Base-by-base conservation (phyloP, 148 eudicot genomes). In the Chenopodium quinoa region DNA sequence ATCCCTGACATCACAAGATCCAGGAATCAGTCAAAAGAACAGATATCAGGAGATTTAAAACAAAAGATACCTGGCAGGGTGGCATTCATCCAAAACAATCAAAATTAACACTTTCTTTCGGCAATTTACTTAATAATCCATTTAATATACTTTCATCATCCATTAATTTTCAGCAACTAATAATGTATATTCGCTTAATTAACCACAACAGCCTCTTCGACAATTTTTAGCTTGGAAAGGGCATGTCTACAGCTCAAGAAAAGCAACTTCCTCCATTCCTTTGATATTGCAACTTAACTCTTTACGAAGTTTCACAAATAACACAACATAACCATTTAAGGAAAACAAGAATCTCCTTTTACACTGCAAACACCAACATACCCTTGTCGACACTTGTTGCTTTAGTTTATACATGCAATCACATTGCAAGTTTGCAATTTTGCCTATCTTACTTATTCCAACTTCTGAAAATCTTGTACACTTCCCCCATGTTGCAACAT, bases 1-100 rank as follows among this genome's bases (percentile, higher is more conserved):
- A 81, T 97, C 99, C 99, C 98, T 97, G 82, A 19, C 23, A 85
- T 76, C 67, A 48, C 72, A 77, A 27, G 13, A 77, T 76, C 74
- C 47, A 40, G 70, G 12, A 76, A 27, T 47, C 13, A 29, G 22
- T 48, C 37, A 10, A 68, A 56, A 75, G 13, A 69, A 46, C 3
- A 11, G 29, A 76, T 47, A 16, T 3, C 4, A n/a, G 65, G 8
- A 37, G 62, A 40, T 29, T 13, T 65, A 10, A 63, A 54, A 8
- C 20, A 29, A 48, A 66, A 7, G 4, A 20, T 17, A 14, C 0
- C 44, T 40, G 44, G 44, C 44, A 40, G 44, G 44, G 5, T 56
- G 62, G 62, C n/a, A 56, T 56, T 56, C 62, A 56, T 3, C 13
- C 70, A 66, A 66, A 66, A 11, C 70, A 25, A 25, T 2, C 27